Evolutionary conservation across 192 early-diverging fungal species (phyloP), one percentile per base, ranked within the genome.

Genomic region (Linnemannia hyalina): DNA sequence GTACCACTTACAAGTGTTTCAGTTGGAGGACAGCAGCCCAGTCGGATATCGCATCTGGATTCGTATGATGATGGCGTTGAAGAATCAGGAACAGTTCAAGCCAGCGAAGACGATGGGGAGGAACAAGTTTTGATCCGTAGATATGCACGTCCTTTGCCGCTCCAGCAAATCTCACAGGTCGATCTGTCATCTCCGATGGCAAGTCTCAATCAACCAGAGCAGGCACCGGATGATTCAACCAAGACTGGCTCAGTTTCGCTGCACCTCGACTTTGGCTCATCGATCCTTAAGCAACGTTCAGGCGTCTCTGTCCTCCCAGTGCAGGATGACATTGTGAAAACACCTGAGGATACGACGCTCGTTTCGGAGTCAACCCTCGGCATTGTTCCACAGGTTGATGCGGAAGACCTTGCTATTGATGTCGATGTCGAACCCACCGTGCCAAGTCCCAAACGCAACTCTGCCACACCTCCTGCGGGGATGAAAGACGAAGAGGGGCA

Each of bases 71-170:
- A 82, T 16, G 74, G 80, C 22, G 40, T 76, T 40, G 57, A 86
- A 15, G 69, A 87, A 15, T 4, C 13, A 3, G 23, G 42, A 49
- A 16, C 23, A 41, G 38, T 3, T 6, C 20, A n/a, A 23, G 18
- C 1, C 13, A 70, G 38, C 40, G 40, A 74, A 35, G 79, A 82
- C 9, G 91, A 90, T 29, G 88, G 83, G 42, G 84, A 90, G 29
- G 76, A 55, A 23, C 11, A 80, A 6, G 42, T 40, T 3, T 47
- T 70, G 11, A 69, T 71, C 29, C 46, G 76, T 2, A 73, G 68
- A 23, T 82, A 44, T 29, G 26, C 15, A 52, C 38, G 41, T n/a
- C 60, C n/a, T 29, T 1, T 29, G 60, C 26, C 60, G 15, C n/a
- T 3, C 26, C 29, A 26, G n/a, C 60, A 65, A 65, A 2, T 29